A percentile compares a stretch with the other conserved stretches of the same genome.
Evolutionary conservation across 345 rosid species (phyloP).

Genomic region (Tarenaya hassleriana): DNA sequence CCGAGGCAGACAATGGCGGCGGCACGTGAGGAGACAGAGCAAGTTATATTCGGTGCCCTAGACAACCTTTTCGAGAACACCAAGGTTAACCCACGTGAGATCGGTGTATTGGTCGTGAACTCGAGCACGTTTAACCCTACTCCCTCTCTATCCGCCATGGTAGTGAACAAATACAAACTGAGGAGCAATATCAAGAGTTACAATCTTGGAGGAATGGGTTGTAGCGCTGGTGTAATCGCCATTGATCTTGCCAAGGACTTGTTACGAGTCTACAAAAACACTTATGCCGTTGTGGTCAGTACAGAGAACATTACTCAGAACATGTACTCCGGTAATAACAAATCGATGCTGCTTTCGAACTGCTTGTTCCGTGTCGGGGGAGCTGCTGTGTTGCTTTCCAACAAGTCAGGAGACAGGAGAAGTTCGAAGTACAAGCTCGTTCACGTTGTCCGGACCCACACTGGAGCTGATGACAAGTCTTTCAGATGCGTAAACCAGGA

Average conservation of each 20-base stretch:
- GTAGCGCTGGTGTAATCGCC: slow-evolving; percentile 31
- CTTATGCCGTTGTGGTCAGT: slow-evolving; percentile 72
- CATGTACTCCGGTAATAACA: slow-evolving; percentile 87
- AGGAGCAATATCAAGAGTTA: slow-evolving; percentile 25
- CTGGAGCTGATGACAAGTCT: slow-evolving; percentile 77
- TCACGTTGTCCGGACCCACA: slow-evolving; percentile 75
- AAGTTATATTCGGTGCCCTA: slow-evolving; percentile 83
- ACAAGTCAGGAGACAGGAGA: slow-evolving; percentile 42
- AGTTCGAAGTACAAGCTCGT: slow-evolving; percentile 73
- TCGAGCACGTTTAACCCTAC: slow-evolving; percentile 28
- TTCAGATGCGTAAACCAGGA: slow-evolving; percentile 75
- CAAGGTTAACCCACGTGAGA: slow-evolving; percentile 54
- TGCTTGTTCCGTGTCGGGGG: slow-evolving; percentile 88
- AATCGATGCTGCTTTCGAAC: slow-evolving; percentile 80
- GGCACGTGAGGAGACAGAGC: slow-evolving; percentile 92
- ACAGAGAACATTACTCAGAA: slow-evolving; percentile 90
- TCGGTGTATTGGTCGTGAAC: slow-evolving; percentile 43
- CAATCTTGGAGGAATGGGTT: slow-evolving; percentile 32
- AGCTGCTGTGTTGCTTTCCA: slow-evolving; percentile 65
- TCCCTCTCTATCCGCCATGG: slow-evolving; percentile 30
- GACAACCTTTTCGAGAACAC: slow-evolving; percentile 66
- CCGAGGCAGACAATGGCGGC: slow-evolving; percentile 78
- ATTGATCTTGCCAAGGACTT: slow-evolving; percentile 28
- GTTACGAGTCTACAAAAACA: slow-evolving; percentile 37
- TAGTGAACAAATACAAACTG: slow-evolving; percentile 30